Conservation (phyloP, 495 filamentous ascomycete species). For the Geoglossum glabrum region DNA sequence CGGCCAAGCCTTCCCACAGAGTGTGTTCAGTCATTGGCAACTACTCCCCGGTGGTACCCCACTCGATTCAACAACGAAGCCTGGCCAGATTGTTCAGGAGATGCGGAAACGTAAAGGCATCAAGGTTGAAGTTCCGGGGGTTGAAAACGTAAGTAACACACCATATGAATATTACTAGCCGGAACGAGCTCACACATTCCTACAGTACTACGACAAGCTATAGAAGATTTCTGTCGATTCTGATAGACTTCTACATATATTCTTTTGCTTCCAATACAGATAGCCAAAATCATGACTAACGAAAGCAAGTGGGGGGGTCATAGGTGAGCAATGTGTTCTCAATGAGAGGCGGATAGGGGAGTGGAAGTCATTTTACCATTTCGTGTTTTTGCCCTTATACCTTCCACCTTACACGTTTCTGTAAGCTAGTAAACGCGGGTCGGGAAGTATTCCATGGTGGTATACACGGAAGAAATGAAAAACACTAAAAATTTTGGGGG, state of each 20-base stretch:
- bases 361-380: neutral
- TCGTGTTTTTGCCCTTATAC: neutral
- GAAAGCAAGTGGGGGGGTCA: neutral
- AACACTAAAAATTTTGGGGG: neutral
- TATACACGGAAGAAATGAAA: neutral
- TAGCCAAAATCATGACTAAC: neutral
- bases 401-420: neutral
- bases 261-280: neutral
- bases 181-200: constrained; percentile 29
- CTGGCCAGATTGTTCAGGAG: constrained; percentile 62
- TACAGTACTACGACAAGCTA: constrained; percentile 97
- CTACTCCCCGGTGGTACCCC: constrained; percentile 84
- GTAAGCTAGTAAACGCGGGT: neutral
- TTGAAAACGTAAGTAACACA: constrained; percentile 70
- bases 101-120: constrained; percentile 99
- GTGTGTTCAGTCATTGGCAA: constrained; percentile 97
- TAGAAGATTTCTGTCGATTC: constrained; percentile 27
- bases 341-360: neutral
- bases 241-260: constrained; percentile 14
- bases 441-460: neutral
- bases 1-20: constrained; percentile 97
- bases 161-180: neutral
- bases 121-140: constrained; percentile 78
- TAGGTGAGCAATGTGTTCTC: neutral
- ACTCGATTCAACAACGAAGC: constrained; percentile 67